Conservation (phyloP, 257 asterid genomes). For the Nicotiana tomentosiformis region DNA sequence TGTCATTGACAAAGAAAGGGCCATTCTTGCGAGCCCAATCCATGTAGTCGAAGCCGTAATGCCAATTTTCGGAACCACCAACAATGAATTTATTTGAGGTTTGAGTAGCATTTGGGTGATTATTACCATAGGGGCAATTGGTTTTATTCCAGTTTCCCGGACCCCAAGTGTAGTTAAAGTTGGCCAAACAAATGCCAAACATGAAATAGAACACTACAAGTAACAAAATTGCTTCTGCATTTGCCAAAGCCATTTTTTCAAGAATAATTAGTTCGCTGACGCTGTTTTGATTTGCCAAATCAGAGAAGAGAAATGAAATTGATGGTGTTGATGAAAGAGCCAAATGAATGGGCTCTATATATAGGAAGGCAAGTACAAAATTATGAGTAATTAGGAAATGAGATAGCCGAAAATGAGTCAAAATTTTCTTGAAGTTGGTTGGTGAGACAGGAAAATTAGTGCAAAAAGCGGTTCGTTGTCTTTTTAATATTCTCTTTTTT, state of each 20-base stretch:
- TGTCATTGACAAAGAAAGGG: slow-evolving; percentile 58
- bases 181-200: slow-evolving; percentile 25
- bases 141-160: slow-evolving; percentile 6
- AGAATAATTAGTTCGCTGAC: background rate
- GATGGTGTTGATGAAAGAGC: background rate
- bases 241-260: slow-evolving; percentile 18
- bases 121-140: slow-evolving; percentile 27
- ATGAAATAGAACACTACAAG: slow-evolving; percentile 10
- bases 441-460: background rate
- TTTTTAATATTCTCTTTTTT: too few species aligned
- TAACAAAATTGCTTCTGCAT: slow-evolving; percentile 8
- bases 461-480: background rate
- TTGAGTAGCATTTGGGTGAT: slow-evolving; percentile 28
- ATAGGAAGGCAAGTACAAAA: slow-evolving; percentile 4
- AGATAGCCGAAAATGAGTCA: background rate
- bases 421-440: slow-evolving; percentile 1
- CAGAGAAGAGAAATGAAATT: background rate
- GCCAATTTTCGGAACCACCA: slow-evolving; percentile 61
- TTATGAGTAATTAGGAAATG: background rate
- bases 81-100: slow-evolving; percentile 31
- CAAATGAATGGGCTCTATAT: background rate
- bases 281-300: background rate
- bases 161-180: slow-evolving; percentile 38
- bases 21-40: slow-evolving; percentile 54
- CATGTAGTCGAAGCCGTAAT: slow-evolving; percentile 56